These are phyloP conservation scores for Termitomyces sp. DNA, from an alignment of 768 basidiomycete species.

Conservation along the genomic window DNA sequence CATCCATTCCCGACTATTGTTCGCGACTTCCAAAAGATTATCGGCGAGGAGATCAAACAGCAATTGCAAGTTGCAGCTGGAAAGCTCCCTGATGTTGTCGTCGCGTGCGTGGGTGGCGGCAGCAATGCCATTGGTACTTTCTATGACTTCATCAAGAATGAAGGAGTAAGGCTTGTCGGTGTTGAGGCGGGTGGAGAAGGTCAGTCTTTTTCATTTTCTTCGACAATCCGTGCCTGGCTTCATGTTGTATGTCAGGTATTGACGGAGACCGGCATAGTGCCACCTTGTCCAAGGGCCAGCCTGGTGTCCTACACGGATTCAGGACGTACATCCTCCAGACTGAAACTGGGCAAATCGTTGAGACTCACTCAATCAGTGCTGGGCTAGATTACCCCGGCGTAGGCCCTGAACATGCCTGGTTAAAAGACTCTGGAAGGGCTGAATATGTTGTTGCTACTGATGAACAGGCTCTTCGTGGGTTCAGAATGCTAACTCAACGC, in stretches of 20 bases:
- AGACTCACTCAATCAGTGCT: constrained; percentile 96
- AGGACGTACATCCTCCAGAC: constrained; percentile 94
- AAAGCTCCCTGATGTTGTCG: constrained; percentile 90
- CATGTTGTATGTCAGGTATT: constrained; percentile 46
- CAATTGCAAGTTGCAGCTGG: constrained; percentile 71
- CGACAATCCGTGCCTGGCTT: neutral
- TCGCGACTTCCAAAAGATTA: constrained; percentile 92
- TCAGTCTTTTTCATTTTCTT: constrained; percentile 19
- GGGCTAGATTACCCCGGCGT: constrained; percentile 97
- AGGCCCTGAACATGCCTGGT: constrained; percentile 96
- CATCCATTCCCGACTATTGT: constrained; percentile 99
- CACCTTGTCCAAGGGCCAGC: constrained; percentile 85
- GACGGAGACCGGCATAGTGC: constrained; percentile 89
- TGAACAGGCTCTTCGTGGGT: constrained; percentile 89
- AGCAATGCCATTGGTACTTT: constrained; percentile 98
- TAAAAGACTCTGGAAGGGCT: constrained; percentile 91
- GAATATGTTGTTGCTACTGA: constrained; percentile 94
- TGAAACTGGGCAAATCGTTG: constrained; percentile 85
- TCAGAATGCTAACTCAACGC: constrained; percentile 85
- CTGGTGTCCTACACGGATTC: constrained; percentile 95
- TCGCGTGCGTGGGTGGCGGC: constrained; percentile 97
- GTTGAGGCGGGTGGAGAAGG: constrained; percentile 99
- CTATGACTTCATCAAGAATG: constrained; percentile 92
- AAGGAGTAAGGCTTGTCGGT: constrained; percentile 81
- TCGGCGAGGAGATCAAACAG: constrained; percentile 89